These are phyloP conservation scores for Plantago coronopus DNA, from an alignment of 305 asterid species.

Conservation along the genomic window DNA sequence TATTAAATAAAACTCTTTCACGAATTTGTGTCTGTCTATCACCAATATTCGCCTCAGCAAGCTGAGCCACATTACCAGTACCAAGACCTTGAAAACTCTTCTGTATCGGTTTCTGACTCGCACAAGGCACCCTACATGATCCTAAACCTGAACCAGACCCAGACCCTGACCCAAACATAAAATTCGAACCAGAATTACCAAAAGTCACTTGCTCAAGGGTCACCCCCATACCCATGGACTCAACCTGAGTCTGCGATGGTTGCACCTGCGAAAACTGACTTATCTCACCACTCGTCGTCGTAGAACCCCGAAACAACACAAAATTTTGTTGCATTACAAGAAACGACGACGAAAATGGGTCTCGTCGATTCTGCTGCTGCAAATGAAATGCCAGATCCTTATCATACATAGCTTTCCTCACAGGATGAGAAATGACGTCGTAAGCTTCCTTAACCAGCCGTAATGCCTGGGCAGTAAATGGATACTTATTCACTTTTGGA, in stretches of 20 bases:
- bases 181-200: constrained; percentile 32
- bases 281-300: neutral
- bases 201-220: neutral
- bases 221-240: too few species aligned
- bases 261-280: constrained; percentile 2
- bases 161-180: constrained; percentile 32
- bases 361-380: constrained; percentile 15
- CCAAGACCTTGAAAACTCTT: constrained; percentile 26
- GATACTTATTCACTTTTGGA: constrained; percentile 50
- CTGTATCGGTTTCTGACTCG: constrained; percentile 20
- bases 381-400: constrained; percentile 31
- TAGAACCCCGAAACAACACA: constrained; percentile 2
- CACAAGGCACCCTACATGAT: constrained; percentile 23
- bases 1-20: constrained; percentile 19
- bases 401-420: constrained; percentile 47
- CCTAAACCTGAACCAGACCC: constrained; percentile 32
- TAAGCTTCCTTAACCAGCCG: constrained; percentile 52
- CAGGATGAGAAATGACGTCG: constrained; percentile 50
- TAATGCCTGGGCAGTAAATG: constrained; percentile 63
- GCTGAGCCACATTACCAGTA: constrained; percentile 8
- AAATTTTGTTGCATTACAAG: constrained; percentile 15
- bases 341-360: neutral
- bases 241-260: too few species aligned
- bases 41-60: neutral
- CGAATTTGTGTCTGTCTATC: constrained; percentile 15